Base-by-base conservation (phyloP, 2,329 filamentous ascomycete species). In the Diaporthe batatas region DNA sequence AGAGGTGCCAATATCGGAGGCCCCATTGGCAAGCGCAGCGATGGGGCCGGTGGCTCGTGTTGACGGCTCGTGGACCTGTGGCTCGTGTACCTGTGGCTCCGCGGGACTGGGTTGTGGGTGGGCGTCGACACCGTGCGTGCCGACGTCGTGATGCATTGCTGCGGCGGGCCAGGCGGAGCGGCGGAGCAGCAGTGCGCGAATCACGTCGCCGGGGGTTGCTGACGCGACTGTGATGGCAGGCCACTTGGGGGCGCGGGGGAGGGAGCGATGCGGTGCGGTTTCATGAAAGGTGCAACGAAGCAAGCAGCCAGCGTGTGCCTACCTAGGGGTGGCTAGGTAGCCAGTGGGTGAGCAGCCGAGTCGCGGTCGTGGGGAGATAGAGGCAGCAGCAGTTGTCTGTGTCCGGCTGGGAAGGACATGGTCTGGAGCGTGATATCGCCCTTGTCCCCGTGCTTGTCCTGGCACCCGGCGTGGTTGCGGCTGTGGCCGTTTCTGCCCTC, bases 21-120 rank as follows among this genome's bases (percentile, higher is more conserved):
- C 34, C 32, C 47, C 55, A 62, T 57, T 49, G 34, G n/a, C 54
- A n/a, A 34, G 16, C 55, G 68, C 23, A 51, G 62, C 47, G 62
- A 67, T 39, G 62, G 62, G 62, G 62, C 62, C 36, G 32, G 47
- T 51, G 62, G 62, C 62, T 67, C 62, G 62, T 67, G 62, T 67
- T 53, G 62, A 67, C n/a, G 47, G 29, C 47, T 53, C 62, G 32
- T 49, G 59, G 11, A 25, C 59, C 59, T 64, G 59, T 29, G 62
- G 62, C 62, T 53, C 47, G 32, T 49, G 59, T 5, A 25, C 42
- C 59, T 64, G 59, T 29, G 62, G 62, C 62, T 53, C 47, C 39
- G 29, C 14, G 62, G 44, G 62, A 29, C 32, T 53, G 47, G 47
- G 32, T 36, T 53, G n/a, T 44, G 47, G 32, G 29, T 39, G 44